Percentiles rank a stretch among this genome's conserved stretches.
Evolutionary conservation across 2,329 filamentous ascomycete genomes (phyloP).

Genomic region (Dactylellina leptospora): DNA sequence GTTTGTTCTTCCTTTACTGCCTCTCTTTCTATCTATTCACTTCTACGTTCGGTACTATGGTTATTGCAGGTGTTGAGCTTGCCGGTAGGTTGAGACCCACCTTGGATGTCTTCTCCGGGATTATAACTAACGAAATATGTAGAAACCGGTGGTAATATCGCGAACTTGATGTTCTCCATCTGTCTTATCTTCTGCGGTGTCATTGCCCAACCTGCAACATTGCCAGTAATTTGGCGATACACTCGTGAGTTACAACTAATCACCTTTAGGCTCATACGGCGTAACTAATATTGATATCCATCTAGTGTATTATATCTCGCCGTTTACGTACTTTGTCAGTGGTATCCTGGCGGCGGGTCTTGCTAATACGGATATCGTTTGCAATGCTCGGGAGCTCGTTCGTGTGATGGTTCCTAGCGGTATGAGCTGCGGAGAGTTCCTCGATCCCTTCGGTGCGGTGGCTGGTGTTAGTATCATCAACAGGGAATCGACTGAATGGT

Average conservation of each 20-base stretch:
- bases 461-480: constrained; percentile 68
- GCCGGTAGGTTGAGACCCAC: constrained; percentile 68
- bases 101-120: not conserved
- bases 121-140: not conserved
- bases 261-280: not conserved
- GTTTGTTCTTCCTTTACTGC: constrained; percentile 80
- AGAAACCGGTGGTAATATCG: constrained; percentile 77
- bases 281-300: not conserved
- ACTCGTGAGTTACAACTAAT: constrained; percentile 58
- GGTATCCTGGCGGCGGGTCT: constrained; percentile 76
- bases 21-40: constrained; percentile 80
- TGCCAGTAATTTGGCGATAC: constrained; percentile 83
- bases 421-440: constrained; percentile 70
- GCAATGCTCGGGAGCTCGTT: constrained; percentile 75
- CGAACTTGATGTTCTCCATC: constrained; percentile 61
- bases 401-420: constrained; percentile 70
- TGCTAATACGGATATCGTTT: constrained; percentile 72
- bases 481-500: constrained; percentile 63
- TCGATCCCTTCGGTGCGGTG: constrained; percentile 61
- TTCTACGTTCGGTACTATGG: constrained; percentile 79
- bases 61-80: constrained; percentile 77
- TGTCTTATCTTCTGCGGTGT: constrained; percentile 61
- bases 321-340: constrained; percentile 81
- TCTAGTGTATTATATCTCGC: constrained; percentile 63
- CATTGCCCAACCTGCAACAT: constrained; percentile 62